phyloP scores from a whole-genome alignment of 352 stramenopile genomes.

The Pythium apleroticum region DNA sequence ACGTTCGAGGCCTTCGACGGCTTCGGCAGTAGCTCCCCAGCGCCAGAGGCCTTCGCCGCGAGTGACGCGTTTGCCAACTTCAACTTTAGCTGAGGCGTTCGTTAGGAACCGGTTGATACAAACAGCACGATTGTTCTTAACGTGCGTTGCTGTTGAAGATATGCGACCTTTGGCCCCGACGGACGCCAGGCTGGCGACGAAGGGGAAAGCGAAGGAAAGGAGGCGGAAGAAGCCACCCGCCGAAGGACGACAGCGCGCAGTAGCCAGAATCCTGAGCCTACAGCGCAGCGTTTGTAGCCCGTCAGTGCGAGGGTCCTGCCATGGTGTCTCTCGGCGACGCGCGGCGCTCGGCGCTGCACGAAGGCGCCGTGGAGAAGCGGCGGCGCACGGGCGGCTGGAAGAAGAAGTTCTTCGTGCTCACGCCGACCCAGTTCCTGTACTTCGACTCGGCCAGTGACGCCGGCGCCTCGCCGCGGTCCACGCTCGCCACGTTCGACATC shows the following conservation, averaged over 20 bases:
- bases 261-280: not conserved
- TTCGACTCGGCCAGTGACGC: conserved; percentile 51
- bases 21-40: conserved; percentile 30
- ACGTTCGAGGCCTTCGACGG: conserved; percentile 30
- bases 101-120: conserved; percentile 10
- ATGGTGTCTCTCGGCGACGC: conserved; percentile 76
- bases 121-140: conserved; percentile 5
- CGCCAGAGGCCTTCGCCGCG: conserved; percentile 6
- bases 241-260: not conserved
- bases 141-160: conserved; percentile 22
- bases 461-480: conserved; percentile 22
- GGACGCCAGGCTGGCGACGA: not conserved
- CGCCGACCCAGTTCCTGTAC: conserved; percentile 56
- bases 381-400: conserved; percentile 76
- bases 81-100: conserved; percentile 20
- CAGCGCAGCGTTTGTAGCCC: not conserved
- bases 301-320: not conserved
- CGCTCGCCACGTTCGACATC: conserved; percentile 68
- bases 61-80: conserved; percentile 23
- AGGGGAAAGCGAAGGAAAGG: not conserved
- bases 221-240: not conserved
- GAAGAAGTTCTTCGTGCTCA: conserved; percentile 80
- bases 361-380: conserved; percentile 68
- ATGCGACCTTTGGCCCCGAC: conserved; percentile 18
- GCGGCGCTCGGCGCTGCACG: conserved; percentile 49